Evolutionary conservation across 78 protist genomes (phyloP).

Genomic region (Speleostelium caveatum): DNA sequence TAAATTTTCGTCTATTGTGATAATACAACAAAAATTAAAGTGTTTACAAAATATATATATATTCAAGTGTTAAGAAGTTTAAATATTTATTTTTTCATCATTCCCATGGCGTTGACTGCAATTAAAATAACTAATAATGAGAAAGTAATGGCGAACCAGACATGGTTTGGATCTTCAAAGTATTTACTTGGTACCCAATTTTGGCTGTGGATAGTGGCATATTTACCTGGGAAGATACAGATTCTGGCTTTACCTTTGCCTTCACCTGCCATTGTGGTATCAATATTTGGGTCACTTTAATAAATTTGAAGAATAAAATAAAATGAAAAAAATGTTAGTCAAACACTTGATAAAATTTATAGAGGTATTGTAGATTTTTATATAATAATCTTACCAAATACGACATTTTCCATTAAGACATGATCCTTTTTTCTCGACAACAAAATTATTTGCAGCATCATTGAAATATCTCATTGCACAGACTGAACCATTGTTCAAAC

Average conservation of each 20-base stretch:
- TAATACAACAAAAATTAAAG: too few relatives aligned
- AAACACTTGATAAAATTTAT: background rate
- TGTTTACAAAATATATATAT: too few relatives aligned
- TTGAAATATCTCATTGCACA: background rate
- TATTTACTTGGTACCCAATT: background rate
- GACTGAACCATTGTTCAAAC: slow-evolving; percentile 25
- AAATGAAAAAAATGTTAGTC: too few relatives aligned
- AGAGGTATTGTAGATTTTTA: background rate
- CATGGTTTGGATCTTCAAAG: background rate
- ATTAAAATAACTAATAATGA: background rate
- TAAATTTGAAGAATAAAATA: background rate
- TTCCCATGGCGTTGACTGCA: background rate
- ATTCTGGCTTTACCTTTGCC: background rate
- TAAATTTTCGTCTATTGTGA: too few relatives aligned
- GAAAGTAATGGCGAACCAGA: background rate
- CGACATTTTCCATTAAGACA: slow-evolving; percentile 7
- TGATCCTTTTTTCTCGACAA: background rate
- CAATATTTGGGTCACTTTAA: background rate
- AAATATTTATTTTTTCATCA: too few relatives aligned
- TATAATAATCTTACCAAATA: background rate
- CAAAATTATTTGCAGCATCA: background rate
- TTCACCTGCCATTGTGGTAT: background rate
- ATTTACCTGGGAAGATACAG: background rate
- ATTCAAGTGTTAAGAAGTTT: too few relatives aligned
- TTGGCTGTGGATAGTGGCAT: background rate